Evolutionary conservation across 768 basidiomycete genomes (phyloP).

Genomic region (Sarcomyxa edulis): DNA sequence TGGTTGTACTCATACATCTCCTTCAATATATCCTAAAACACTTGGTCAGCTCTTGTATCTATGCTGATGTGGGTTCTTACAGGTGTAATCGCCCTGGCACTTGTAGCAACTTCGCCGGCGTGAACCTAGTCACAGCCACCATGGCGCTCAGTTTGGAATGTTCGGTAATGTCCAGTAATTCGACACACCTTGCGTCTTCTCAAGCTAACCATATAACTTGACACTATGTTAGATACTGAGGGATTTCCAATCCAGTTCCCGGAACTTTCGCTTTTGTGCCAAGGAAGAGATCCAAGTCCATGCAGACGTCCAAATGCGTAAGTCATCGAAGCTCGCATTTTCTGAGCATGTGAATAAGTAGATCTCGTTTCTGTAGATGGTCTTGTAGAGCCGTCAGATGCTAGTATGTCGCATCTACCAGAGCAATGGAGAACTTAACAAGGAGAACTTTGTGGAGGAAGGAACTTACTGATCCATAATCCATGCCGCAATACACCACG

Average conservation of each 20-base stretch:
- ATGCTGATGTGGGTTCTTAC: slow-evolving; percentile 8
- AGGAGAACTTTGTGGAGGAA: neutral
- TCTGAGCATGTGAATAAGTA: slow-evolving; percentile 17
- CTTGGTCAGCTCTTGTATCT: neutral
- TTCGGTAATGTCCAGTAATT: too few relatives aligned
- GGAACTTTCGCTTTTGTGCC: slow-evolving; percentile 20
- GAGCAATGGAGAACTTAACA: neutral
- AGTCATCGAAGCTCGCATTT: slow-evolving; percentile 17
- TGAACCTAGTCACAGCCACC: too few relatives aligned
- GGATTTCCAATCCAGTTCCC: slow-evolving; percentile 22
- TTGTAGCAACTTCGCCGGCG: slow-evolving; percentile 17
- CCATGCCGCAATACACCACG: slow-evolving; percentile 20
- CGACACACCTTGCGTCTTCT: slow-evolving; percentile 16
- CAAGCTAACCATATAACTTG: slow-evolving; percentile 22
- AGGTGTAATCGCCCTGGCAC: slow-evolving; percentile 21
- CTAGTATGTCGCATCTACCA: slow-evolving; percentile 20
- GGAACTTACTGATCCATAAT: slow-evolving; percentile 19
- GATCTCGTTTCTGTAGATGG: slow-evolving; percentile 2
- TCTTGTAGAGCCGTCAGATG: slow-evolving; percentile 15
- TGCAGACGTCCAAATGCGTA: slow-evolving; percentile 16
- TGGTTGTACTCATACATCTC: slow-evolving; percentile 21
- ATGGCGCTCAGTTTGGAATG: too few relatives aligned
- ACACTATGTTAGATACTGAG: slow-evolving; percentile 19
- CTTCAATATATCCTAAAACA: slow-evolving; percentile 17
- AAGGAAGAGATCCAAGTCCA: slow-evolving; percentile 19